Evolutionary conservation across 345 rosid genomes (phyloP), one percentile per base, ranked within the genome.

Genomic region (Excoecaria agallocha): DNA sequence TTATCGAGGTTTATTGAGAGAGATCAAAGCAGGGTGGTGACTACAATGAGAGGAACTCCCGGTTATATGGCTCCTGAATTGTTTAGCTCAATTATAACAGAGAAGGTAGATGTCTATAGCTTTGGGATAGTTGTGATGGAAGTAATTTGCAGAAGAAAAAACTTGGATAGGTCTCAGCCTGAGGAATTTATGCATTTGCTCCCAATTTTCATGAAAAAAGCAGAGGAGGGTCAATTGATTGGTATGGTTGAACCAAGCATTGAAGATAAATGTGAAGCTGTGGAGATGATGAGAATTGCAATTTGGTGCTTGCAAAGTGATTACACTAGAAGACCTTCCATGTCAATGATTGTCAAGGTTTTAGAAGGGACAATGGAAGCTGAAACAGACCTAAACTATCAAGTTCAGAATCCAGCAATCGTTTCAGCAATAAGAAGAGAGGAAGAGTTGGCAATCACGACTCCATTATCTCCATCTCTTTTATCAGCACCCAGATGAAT

Each of bases 301-400:
- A 35, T 56, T 66, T 92, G 96, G 96, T 92, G 95, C 80, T 81
- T 92, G 79, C 97, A 90, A 57, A 91, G 88, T 64, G 86, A 85
- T 24, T 91, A 87, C 61, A 86, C 80, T 41, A 83, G 75, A 60
- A 89, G 95, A 78, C 97, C 97, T 3, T 75, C 87, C 8, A 90
- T 90, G 92, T 86, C 92, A 48, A 85, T 37, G 43, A 91, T 90
- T 41, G 90, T 89, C 68, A 90, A 87, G 73, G 88, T 89, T 0
- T 79, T 93, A 62, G 96, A 93, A 74, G 93, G 96, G 65, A 84
- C 82, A 39, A 86, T 89, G 77, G 84, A 87, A 37, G 86, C 89
- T 60, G 64, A 66, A 48, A 56, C 75, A 25, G 68, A 61, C n/a
- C 30, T 61, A 15, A 58, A 72, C 35, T 72, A 45, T 5, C 10